Conservation (phyloP, 129 eudicot genomes). For the Saposhnikovia divaricata region DNA sequence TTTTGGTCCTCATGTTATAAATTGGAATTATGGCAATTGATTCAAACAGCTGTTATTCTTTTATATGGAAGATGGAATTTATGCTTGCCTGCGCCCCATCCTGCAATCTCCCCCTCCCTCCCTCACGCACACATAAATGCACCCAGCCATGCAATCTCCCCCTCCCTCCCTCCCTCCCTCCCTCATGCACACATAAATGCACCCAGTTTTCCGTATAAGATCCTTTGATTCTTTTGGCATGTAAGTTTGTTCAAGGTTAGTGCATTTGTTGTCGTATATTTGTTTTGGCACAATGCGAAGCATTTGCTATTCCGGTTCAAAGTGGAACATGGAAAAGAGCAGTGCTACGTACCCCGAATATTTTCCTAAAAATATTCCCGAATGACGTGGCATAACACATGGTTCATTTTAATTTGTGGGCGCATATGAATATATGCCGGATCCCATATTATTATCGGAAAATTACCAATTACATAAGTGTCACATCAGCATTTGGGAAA, state of each 20-base stretch:
- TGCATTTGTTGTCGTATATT: neutral
- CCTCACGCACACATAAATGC: too few relatives aligned
- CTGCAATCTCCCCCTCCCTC: neutral
- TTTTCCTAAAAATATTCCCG: too few relatives aligned
- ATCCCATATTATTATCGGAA: too few relatives aligned
- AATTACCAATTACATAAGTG: too few relatives aligned
- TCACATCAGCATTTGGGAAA: too few relatives aligned
- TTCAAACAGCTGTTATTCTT: slow-evolving; percentile 5
- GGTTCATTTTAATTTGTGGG: too few relatives aligned
- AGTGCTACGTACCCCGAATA: too few relatives aligned
- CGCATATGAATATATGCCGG: too few relatives aligned
- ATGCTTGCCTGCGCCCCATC: neutral
- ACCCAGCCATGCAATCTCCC: too few relatives aligned
- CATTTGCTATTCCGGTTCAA: neutral
- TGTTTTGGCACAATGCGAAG: neutral
- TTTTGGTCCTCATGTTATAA: slow-evolving; percentile 1
- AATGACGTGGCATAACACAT: too few relatives aligned
- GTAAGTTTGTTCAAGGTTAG: neutral
- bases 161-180: neutral
- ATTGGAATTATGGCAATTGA: neutral
- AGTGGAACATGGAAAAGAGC: neutral
- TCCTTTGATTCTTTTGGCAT: neutral
- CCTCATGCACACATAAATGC: too few relatives aligned
- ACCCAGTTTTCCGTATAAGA: too few relatives aligned
- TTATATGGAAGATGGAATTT: neutral